Conservation (phyloP, 208 protist genomes). For the Leishmania turanica region DNA sequence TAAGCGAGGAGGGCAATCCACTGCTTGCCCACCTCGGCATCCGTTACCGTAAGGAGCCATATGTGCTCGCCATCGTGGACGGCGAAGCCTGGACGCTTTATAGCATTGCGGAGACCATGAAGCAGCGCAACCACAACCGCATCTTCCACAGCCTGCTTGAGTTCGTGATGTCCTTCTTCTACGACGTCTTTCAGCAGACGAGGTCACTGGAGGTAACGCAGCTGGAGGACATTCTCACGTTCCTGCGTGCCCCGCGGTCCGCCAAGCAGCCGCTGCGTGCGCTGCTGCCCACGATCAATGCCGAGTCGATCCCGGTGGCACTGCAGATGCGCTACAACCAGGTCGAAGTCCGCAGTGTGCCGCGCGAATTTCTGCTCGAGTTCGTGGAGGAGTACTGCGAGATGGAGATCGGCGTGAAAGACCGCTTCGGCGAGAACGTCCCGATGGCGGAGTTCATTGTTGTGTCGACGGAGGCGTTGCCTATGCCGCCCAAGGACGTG, state of each 20-base stretch:
- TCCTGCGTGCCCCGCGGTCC: constrained; percentile 51
- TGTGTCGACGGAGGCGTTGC: constrained; percentile 47
- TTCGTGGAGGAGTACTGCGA: constrained; percentile 80
- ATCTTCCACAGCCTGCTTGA: constrained; percentile 53
- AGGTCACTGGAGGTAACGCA: constrained; percentile 33
- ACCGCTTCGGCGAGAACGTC: constrained; percentile 58
- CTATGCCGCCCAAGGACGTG: constrained; percentile 24
- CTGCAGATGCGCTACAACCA: constrained; percentile 57
- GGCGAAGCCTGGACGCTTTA: constrained; percentile 64
- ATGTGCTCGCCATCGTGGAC: constrained; percentile 70
- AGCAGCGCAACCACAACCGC: constrained; percentile 30
- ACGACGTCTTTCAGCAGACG: constrained; percentile 41
- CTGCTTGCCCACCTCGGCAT: constrained; percentile 51
- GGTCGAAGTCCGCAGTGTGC: constrained; percentile 46
- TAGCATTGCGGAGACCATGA: constrained; percentile 41
- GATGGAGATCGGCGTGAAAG: constrained; percentile 57
- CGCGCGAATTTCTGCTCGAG: constrained; percentile 45
- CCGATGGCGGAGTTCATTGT: constrained; percentile 78
- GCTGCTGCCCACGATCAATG: constrained; percentile 47
- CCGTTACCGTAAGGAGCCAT: constrained; percentile 25
- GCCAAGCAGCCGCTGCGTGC: constrained; percentile 32
- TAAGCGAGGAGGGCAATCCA: constrained; percentile 42
- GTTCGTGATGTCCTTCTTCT: constrained; percentile 83
- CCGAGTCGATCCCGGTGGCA: constrained; percentile 58
- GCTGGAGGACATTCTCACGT: constrained; percentile 45